These are phyloP conservation scores for Cicer chorassanicum DNA, from an alignment of 306 rosid genomes.

Conservation along the genomic window DNA sequence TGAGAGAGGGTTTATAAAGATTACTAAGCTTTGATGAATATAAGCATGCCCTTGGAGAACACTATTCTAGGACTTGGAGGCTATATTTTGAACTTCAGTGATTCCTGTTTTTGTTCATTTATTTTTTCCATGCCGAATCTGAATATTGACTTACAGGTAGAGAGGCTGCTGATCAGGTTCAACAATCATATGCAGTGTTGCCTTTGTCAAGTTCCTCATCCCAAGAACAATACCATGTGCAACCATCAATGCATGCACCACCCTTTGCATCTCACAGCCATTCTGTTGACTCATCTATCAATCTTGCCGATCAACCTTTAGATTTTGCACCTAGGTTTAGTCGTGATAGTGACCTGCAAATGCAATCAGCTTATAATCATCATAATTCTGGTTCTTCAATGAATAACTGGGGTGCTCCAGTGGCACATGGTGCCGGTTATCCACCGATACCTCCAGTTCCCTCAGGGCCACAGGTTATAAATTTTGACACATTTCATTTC, in stretches of 20 bases:
- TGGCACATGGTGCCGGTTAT: slow-evolving; percentile 68
- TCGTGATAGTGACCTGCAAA: slow-evolving; percentile 59
- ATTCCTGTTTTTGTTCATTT: slow-evolving; percentile 15
- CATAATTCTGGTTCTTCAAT: slow-evolving; percentile 68
- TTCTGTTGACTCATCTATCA: slow-evolving; percentile 57
- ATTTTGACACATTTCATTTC: slow-evolving; percentile 35
- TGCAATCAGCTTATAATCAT: slow-evolving; percentile 65
- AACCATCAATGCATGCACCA: slow-evolving; percentile 54
- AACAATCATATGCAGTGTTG: slow-evolving; percentile 57
- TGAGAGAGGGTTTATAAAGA: slow-evolving; percentile 17
- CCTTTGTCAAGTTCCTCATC: slow-evolving; percentile 58
- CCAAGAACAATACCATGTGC: slow-evolving; percentile 67
- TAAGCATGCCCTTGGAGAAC: slow-evolving; percentile 23
- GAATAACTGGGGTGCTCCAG: slow-evolving; percentile 70
- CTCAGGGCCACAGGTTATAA: slow-evolving; percentile 83
- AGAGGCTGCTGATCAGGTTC: slow-evolving; percentile 60
- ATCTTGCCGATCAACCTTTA: slow-evolving; percentile 90
- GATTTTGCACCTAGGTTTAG: slow-evolving; percentile 83
- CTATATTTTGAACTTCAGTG: slow-evolving; percentile 33
- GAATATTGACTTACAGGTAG: slow-evolving; percentile 69
- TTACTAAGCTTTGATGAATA: slow-evolving; percentile 27
- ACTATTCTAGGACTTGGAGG: slow-evolving; percentile 15
- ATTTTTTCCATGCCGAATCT: slow-evolving; percentile 43
- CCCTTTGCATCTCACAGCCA: slow-evolving; percentile 57
- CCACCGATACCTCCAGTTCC: slow-evolving; percentile 66